Conservation (phyloP, 2,329 filamentous ascomycete species). For the Dothistroma pini region DNA sequence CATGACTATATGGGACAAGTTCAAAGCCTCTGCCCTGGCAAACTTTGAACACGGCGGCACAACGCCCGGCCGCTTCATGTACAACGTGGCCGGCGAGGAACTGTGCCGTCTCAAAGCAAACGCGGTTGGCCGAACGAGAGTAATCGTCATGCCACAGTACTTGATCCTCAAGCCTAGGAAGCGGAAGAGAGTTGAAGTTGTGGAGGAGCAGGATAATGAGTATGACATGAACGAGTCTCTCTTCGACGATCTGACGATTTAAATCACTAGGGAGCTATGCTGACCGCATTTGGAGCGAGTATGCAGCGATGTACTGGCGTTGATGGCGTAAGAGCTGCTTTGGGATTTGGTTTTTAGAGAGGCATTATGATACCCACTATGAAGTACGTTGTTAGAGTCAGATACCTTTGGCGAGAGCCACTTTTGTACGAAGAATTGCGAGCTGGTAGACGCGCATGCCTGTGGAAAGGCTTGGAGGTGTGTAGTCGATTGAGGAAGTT, state of each 20-base stretch:
- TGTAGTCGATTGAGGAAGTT: background rate
- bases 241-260: background rate
- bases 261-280: background rate
- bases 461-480: background rate
- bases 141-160: background rate
- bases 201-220: background rate
- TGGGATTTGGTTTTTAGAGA: background rate
- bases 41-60: constrained; percentile 22
- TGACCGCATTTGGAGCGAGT: background rate
- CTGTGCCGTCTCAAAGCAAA: constrained; percentile 38
- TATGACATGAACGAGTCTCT: background rate
- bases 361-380: background rate
- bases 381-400: background rate
- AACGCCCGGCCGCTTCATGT: constrained; percentile 33
- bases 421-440: background rate
- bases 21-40: constrained; percentile 47
- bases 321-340: background rate
- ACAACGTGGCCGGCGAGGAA: constrained; percentile 40
- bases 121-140: background rate
- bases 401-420: background rate
- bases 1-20: constrained; percentile 40
- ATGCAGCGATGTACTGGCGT: background rate
- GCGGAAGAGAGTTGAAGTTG: background rate
- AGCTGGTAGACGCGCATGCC: background rate
- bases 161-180: background rate